phyloP scores from a whole-genome alignment of 306 rosid genomes.

The Echinosophora koreensis region DNA sequence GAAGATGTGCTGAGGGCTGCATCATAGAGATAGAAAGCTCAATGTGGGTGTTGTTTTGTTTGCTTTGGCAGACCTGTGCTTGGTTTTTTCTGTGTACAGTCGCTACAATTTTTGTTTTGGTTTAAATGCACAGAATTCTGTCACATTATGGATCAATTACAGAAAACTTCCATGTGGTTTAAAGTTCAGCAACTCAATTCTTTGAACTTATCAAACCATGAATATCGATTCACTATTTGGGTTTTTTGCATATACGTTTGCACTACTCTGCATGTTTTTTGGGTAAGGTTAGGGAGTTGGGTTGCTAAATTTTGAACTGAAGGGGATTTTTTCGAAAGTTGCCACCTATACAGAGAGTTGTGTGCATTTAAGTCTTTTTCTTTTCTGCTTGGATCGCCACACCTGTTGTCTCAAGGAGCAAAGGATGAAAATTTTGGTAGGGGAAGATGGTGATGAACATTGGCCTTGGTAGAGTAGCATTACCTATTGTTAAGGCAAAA shows the following conservation, averaged over 20 bases:
- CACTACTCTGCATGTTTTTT: neutral
- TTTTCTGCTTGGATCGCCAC: constrained; percentile 44
- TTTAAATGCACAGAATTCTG: neutral
- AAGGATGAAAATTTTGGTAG: constrained; percentile 56
- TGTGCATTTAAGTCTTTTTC: constrained; percentile 9
- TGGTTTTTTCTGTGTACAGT: constrained; percentile 45
- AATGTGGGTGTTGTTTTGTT: constrained; percentile 20
- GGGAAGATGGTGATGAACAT: constrained; percentile 33
- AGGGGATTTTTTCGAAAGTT: neutral
- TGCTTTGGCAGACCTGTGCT: constrained; percentile 4
- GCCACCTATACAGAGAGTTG: neutral
- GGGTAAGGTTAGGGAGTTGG: neutral
- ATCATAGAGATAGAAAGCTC: constrained; percentile 61
- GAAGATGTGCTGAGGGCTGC: constrained; percentile 54
- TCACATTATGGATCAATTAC: neutral
- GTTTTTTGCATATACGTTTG: neutral
- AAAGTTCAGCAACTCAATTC: neutral
- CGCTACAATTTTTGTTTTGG: neutral
- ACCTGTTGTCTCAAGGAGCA: constrained; percentile 52
- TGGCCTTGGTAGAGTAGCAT: constrained; percentile 24
- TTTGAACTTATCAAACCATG: neutral
- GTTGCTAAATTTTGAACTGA: neutral
- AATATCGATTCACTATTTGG: neutral
- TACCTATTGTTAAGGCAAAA: constrained; percentile 30
- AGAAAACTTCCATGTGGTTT: neutral